Percentiles rank a stretch among this genome's conserved stretches.
Evolutionary conservation across 768 basidiomycete genomes (phyloP).

Genomic region (Tulasnella sp.): DNA sequence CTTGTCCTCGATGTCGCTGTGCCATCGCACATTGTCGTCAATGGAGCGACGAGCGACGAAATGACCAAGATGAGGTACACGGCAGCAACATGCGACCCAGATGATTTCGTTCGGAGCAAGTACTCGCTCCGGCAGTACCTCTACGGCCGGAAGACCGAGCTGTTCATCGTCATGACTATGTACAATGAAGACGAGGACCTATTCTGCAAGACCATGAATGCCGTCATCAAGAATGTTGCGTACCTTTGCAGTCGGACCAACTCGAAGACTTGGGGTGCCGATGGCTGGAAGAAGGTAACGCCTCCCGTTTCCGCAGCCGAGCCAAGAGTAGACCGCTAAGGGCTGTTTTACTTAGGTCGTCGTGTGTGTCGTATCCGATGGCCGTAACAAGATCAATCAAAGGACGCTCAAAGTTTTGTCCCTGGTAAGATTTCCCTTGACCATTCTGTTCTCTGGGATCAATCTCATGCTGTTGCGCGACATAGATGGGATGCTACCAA

Average conservation of each 20-base stretch:
- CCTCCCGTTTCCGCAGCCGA: too few species aligned
- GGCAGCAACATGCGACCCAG: constrained; percentile 83
- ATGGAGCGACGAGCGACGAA: constrained; percentile 65
- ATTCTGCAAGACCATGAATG: constrained; percentile 81
- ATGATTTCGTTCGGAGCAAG: constrained; percentile 71
- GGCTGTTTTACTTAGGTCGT: constrained; percentile 52
- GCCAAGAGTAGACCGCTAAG: constrained; percentile 10
- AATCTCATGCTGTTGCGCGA: constrained; percentile 13
- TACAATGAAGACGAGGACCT: constrained; percentile 64
- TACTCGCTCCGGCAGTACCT: constrained; percentile 82
- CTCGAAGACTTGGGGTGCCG: constrained; percentile 83
- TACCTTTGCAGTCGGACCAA: constrained; percentile 70
- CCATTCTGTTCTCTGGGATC: constrained; percentile 29
- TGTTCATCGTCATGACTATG: constrained; percentile 97
- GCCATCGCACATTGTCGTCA: constrained; percentile 77
- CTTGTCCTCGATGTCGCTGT: constrained; percentile 82
- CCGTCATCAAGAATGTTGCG: constrained; percentile 84
- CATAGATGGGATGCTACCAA: constrained; percentile 82
- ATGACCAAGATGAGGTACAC: constrained; percentile 86
- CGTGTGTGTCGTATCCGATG: constrained; percentile 85
- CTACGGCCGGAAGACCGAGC: constrained; percentile 78
- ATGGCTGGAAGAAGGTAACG: constrained; percentile 77
- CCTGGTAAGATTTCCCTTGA: constrained; percentile 54
- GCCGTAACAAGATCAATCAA: constrained; percentile 84
- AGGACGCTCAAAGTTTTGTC: constrained; percentile 88